phyloP scores from a whole-genome alignment of 2,329 filamentous ascomycete species.

The Colletotrichum scovillei region DNA sequence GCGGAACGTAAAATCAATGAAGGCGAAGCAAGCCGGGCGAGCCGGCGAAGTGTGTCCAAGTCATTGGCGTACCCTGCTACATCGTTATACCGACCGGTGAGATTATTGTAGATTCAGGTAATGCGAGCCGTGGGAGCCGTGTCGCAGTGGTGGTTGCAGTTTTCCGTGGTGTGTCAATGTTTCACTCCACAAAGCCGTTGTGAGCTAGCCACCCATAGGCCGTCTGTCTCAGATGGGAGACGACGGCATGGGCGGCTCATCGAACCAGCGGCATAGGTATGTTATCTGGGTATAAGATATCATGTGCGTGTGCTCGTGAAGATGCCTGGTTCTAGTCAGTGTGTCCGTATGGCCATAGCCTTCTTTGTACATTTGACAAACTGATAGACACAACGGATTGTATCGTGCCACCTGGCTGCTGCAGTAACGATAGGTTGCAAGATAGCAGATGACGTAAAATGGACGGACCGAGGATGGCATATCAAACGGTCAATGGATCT shows the following conservation, averaged over 20 bases:
- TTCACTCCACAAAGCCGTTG: slow-evolving; percentile 23
- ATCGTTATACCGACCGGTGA: neutral
- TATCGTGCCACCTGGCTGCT: neutral
- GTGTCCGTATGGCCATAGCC: neutral
- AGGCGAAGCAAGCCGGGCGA: neutral
- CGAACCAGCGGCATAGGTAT: neutral
- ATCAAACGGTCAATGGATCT: slow-evolving; percentile 7
- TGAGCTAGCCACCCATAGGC: slow-evolving; percentile 13
- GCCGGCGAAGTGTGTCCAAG: neutral
- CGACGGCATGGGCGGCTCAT: slow-evolving; percentile 15
- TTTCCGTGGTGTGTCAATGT: slow-evolving; percentile 8
- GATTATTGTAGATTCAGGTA: neutral
- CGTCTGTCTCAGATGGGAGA: slow-evolving; percentile 26
- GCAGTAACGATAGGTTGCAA: neutral
- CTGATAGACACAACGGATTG: neutral
- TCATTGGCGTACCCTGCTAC: neutral
- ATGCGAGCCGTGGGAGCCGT: slow-evolving; percentile 2
- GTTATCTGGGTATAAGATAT: neutral
- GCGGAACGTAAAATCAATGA: neutral
- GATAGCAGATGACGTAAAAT: slow-evolving; percentile 14
- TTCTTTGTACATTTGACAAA: neutral
- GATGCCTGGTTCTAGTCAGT: neutral
- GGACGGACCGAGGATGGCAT: slow-evolving; percentile 14
- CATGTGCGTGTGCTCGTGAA: neutral
- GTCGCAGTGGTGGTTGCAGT: slow-evolving; percentile 1